Conservation (phyloP, 2,329 filamentous ascomycete genomes). For the Akanthomyces muscarius region DNA sequence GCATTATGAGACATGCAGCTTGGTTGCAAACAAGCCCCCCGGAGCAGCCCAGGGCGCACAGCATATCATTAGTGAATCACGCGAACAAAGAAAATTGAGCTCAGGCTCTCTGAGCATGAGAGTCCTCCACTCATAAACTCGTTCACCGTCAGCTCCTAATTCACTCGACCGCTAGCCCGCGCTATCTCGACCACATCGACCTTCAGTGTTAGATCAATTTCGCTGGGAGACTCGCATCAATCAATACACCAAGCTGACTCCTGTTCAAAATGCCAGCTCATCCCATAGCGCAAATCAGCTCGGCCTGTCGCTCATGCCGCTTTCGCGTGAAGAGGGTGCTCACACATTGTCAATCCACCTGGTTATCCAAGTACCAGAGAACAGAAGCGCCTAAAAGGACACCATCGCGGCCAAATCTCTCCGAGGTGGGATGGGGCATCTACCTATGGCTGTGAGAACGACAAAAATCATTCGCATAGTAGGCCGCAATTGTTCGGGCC, state of each 20-base stretch:
- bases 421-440: conserved; percentile 5
- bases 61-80: too few relatives aligned
- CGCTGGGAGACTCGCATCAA: background rate
- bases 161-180: background rate
- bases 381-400: background rate
- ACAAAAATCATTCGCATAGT: background rate
- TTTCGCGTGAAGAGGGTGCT: background rate
- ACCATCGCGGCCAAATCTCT: background rate
- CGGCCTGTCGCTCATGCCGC: background rate
- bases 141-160: background rate
- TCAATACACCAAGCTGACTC: background rate
- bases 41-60: too few relatives aligned
- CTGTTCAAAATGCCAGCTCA: background rate
- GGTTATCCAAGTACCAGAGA: background rate
- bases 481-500: too few relatives aligned
- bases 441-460: conserved; percentile 1
- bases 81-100: too few relatives aligned
- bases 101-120: too few relatives aligned
- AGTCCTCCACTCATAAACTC: background rate
- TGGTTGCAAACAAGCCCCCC: background rate
- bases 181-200: background rate
- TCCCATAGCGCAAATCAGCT: background rate
- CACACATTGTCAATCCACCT: background rate
- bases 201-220: background rate
- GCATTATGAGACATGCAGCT: background rate